phyloP scores from a whole-genome alignment of 768 basidiomycete genomes.

The Hypholoma sublateritium region DNA sequence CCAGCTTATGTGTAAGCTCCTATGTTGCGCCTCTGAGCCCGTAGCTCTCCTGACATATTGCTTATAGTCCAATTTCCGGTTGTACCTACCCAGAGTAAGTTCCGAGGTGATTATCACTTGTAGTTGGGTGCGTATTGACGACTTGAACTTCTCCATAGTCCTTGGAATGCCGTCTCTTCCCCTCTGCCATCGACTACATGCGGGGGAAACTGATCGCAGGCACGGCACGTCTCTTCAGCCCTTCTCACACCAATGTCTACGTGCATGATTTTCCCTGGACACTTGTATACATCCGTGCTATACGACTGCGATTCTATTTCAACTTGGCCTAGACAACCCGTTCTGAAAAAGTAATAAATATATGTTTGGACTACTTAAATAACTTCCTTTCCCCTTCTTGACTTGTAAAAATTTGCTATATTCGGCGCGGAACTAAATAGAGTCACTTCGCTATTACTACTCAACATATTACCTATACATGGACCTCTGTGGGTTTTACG shows the following conservation, averaged over 20 bases:
- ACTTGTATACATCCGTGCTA: not conserved
- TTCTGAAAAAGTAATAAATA: too few relatives aligned
- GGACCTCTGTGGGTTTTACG: too few relatives aligned
- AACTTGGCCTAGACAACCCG: too few relatives aligned
- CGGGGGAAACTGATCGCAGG: slow-evolving; percentile 9
- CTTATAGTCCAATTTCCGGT: slow-evolving; percentile 48
- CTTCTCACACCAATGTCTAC: not conserved
- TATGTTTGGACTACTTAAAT: too few relatives aligned
- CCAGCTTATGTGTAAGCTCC: slow-evolving; percentile 48
- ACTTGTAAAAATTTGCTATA: not conserved
- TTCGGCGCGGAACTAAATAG: not conserved
- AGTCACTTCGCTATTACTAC: not conserved
- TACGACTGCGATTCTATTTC: too few relatives aligned
- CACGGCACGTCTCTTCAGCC: not conserved
- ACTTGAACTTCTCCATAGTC: slow-evolving; percentile 26
- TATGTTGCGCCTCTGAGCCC: not conserved
- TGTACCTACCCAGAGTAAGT: slow-evolving; percentile 62
- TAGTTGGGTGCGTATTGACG: not conserved
- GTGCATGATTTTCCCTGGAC: not conserved
- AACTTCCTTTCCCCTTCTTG: not conserved
- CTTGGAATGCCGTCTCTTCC: slow-evolving; percentile 58
- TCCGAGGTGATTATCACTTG: not conserved
- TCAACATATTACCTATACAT: too few relatives aligned
- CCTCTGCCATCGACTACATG: slow-evolving; percentile 48
- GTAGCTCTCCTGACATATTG: slow-evolving; percentile 3